phyloP scores from a whole-genome alignment of 208 protist genomes.

The Endotrypanum monterogeii region DNA sequence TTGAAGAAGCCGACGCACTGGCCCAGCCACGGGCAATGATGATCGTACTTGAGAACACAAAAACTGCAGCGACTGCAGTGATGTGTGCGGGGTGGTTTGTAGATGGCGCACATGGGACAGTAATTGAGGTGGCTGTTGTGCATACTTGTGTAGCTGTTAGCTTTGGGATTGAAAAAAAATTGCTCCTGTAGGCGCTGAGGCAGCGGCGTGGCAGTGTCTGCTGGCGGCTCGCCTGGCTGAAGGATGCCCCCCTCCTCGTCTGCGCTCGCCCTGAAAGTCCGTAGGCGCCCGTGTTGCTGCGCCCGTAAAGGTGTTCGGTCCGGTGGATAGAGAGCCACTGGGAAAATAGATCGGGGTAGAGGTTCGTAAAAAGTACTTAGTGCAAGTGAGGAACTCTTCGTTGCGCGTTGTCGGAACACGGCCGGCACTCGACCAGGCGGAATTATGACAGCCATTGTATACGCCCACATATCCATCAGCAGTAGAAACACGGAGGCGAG shows the following conservation, averaged over 20 bases:
- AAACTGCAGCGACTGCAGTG: slow-evolving; percentile 90
- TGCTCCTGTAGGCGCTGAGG: slow-evolving; percentile 26
- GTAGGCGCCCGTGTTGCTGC: slow-evolving; percentile 29
- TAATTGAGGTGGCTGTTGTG: slow-evolving; percentile 64
- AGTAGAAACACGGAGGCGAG: slow-evolving; percentile 57
- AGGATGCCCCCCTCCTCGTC: background rate
- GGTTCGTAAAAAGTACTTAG: slow-evolving; percentile 69
- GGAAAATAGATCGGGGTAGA: slow-evolving; percentile 25
- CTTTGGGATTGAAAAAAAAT: slow-evolving; percentile 63
- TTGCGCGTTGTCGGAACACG: slow-evolving; percentile 68
- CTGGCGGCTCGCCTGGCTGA: background rate
- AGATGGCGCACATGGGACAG: slow-evolving; percentile 83
- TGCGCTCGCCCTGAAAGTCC: slow-evolving; percentile 15
- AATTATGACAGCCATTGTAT: slow-evolving; percentile 64
- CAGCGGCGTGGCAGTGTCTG: background rate
- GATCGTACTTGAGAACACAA: slow-evolving; percentile 92
- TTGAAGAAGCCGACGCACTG: slow-evolving; percentile 94
- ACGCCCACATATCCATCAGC: slow-evolving; percentile 71
- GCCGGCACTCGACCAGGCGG: slow-evolving; percentile 70
- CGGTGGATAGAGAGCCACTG: slow-evolving; percentile 26
- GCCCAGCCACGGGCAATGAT: slow-evolving; percentile 94
- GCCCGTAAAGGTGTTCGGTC: slow-evolving; percentile 12
- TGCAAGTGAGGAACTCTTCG: slow-evolving; percentile 69
- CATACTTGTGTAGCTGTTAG: slow-evolving; percentile 66
- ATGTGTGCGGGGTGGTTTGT: slow-evolving; percentile 86